Evolutionary conservation across 2,329 filamentous ascomycete genomes (phyloP).

Genomic region (Tolypocladium nubicola): DNA sequence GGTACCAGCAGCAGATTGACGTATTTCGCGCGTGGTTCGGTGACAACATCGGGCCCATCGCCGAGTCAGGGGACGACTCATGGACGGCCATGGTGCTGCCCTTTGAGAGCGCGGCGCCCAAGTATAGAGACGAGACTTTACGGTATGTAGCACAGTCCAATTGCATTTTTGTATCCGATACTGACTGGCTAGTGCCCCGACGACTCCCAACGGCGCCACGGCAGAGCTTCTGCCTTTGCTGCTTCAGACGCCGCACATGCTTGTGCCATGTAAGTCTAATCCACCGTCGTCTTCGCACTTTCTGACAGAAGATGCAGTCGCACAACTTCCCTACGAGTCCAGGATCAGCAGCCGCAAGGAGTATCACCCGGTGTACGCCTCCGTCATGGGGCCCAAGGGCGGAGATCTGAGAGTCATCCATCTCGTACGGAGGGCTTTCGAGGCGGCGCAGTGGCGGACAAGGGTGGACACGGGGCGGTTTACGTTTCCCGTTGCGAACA

Average conservation of each 20-base stretch:
- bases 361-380: conserved; percentile 18
- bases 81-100: conserved; percentile 19
- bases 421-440: conserved; percentile 16
- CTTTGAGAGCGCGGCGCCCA: conserved; percentile 8
- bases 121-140: conserved; percentile 15
- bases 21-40: conserved; percentile 22
- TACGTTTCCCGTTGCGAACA: conserved; percentile 14
- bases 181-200: conserved; percentile 13
- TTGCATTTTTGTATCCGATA: neutral
- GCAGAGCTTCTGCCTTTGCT: conserved; percentile 16
- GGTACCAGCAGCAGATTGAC: conserved; percentile 11
- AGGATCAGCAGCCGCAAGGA: conserved; percentile 16
- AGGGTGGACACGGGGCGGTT: conserved; percentile 16
- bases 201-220: conserved; percentile 11
- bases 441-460: conserved; percentile 15
- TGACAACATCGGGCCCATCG: conserved; percentile 11
- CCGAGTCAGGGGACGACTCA: conserved; percentile 8
- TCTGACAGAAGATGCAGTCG: conserved; percentile 10
- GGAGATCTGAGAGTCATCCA: conserved; percentile 15
- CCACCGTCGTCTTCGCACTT: neutral
- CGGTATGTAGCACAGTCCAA: conserved; percentile 7
- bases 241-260: conserved; percentile 19
- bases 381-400: conserved; percentile 16
- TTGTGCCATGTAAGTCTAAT: conserved; percentile 21
- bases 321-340: conserved; percentile 19